A percentile compares a stretch with the other conserved stretches of the same genome.
Conservation (phyloP, 2,329 filamentous ascomycete genomes). For the Fusarium setosum region DNA sequence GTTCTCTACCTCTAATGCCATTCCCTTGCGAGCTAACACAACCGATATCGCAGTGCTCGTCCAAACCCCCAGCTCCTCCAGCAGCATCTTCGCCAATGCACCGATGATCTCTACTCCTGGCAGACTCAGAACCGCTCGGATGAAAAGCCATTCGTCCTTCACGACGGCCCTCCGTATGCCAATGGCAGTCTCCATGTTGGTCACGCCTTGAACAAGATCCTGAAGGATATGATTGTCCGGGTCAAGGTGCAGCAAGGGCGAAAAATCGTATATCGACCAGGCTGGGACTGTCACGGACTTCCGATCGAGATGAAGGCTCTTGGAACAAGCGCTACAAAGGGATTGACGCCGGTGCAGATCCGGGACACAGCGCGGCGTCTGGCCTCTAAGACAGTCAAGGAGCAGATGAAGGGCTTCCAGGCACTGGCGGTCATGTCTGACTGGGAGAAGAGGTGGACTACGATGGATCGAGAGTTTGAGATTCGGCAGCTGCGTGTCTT, state of each 20-base stretch:
- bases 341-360: constrained; percentile 66
- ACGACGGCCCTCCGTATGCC: constrained; percentile 97
- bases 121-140: constrained; percentile 71
- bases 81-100: constrained; percentile 78
- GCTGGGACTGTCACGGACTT: constrained; percentile 98
- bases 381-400: constrained; percentile 74
- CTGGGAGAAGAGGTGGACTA: constrained; percentile 81
- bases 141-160: constrained; percentile 78
- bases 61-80: constrained; percentile 61
- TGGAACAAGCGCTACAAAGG: constrained; percentile 60
- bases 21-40: constrained; percentile 31
- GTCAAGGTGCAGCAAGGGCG: constrained; percentile 79
- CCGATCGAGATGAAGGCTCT: constrained; percentile 98
- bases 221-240: constrained; percentile 93
- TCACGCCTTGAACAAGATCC: constrained; percentile 95
- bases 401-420: constrained; percentile 79
- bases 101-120: constrained; percentile 91
- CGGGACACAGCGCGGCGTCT: constrained; percentile 73
- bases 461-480: constrained; percentile 82
- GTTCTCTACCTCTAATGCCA: constrained; percentile 35
- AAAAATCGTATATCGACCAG: constrained; percentile 84
- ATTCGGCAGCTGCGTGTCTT: constrained; percentile 81
- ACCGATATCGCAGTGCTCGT: constrained; percentile 56
- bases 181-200: constrained; percentile 93
- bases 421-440: constrained; percentile 84